Evolutionary conservation across 768 basidiomycete species (phyloP), one percentile per base, ranked within the genome.

Genomic region (Neoboletus subvelutipes): DNA sequence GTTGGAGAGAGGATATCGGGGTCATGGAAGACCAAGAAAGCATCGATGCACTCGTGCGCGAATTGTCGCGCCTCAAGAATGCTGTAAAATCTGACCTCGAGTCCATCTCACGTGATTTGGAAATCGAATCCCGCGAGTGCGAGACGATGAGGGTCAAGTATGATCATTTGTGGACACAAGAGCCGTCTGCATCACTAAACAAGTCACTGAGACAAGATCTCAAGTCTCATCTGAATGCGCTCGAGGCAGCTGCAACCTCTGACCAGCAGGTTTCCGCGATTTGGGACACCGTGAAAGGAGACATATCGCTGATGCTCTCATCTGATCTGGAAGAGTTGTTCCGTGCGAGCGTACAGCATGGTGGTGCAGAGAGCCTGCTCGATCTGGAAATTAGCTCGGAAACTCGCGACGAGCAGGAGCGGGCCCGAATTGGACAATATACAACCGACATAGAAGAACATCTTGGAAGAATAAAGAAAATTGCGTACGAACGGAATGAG

Each of bases 91-190:
- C 72, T 11, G 87, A 87, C 41, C 77, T 99, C 42, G 84, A 91
- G 10, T 69, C 73, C 22, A 71, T 88, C 40, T 78, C 80, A 3
- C 75, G 79, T 4, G 85, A 93, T 47, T 74, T 99, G 40, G 95
- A 97, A 17, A 74, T 75, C 39, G 97, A 98, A 73, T 86, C 84
- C 34, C 77, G 85, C 61, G 93, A 94, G 46, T 98, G 94, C 73
- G 96, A 99, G 73, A 77, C 81, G 48, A 84, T 87, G 85, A 78
- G 94, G 54, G 88, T 94, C 65, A 89, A 89, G 71, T 95, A 92
- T 71, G 88, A 88, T 31, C 87, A 94, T 62, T 71, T 83, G 29
- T 98, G 92, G 88, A 86, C 88, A 9, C 95, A 97, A 71, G 81
- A 83, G 10, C 95, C 96, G 0, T 88, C 88, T 5, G 86, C 91